A percentile compares a stretch with the other conserved stretches of the same genome.
These are phyloP conservation scores for Candida dajiaensis DNA, from an alignment of 805 yeast species.

Conservation along the genomic window DNA sequence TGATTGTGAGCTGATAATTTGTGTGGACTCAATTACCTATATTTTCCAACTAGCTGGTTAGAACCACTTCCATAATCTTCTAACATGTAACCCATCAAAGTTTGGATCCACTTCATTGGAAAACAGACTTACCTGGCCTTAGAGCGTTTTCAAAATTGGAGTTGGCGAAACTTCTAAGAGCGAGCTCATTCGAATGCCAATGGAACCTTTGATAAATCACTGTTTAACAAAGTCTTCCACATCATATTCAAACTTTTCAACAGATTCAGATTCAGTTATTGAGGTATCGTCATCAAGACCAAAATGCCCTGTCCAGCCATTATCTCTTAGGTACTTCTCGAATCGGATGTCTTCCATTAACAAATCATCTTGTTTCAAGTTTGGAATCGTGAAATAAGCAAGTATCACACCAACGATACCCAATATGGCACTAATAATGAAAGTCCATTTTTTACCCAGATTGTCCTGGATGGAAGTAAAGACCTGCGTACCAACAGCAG, in stretches of 20 bases:
- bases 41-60: no score
- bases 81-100: no score
- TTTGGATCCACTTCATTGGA: no score
- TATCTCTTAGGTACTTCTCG: conserved; percentile 47
- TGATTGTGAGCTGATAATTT: no score
- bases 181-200: no score
- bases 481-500: conserved; percentile 72
- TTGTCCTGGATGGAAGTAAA: conserved; percentile 62
- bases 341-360: conserved; percentile 58
- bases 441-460: conserved; percentile 69
- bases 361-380: conserved; percentile 63
- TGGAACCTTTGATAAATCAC: no score
- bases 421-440: conserved; percentile 70
- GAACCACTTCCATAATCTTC: no score
- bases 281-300: conserved; percentile 21
- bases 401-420: conserved; percentile 60
- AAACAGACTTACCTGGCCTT: no score
- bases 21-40: no score
- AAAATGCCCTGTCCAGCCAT: conserved; percentile 51
- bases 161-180: no score
- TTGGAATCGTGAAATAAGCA: conserved; percentile 53
- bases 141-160: no score
- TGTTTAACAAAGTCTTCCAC: not conserved
- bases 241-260: not conserved
- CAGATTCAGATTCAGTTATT: not conserved